These are phyloP conservation scores for Aspergillus cristatus DNA, from an alignment of 495 filamentous ascomycete genomes.

Conservation along the genomic window DNA sequence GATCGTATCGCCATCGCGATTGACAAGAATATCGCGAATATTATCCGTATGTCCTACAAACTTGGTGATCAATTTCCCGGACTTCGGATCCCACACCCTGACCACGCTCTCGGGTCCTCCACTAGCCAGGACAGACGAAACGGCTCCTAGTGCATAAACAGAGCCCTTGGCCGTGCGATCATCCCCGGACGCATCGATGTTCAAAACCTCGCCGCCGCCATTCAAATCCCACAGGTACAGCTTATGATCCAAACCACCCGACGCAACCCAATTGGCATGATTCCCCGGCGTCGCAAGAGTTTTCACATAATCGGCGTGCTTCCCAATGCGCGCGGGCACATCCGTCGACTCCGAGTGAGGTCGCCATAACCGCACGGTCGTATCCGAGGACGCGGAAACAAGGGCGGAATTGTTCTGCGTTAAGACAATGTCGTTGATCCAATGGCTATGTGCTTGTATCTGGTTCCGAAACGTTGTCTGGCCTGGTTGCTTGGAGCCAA, in stretches of 20 bases:
- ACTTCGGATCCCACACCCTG: conserved; percentile 82
- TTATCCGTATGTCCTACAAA: conserved; percentile 98
- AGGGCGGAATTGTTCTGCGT: conserved; percentile 73
- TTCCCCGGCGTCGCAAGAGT: conserved; percentile 69
- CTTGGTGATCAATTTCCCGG: conserved; percentile 86
- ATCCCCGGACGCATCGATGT: conserved; percentile 73
- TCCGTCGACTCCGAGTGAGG: conserved; percentile 62
- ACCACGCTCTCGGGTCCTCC: conserved; percentile 93
- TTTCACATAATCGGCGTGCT: conserved; percentile 95
- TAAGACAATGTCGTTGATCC: conserved; percentile 95
- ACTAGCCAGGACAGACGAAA: conserved; percentile 70
- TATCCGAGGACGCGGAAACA: conserved; percentile 90
- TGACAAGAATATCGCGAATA: conserved; percentile 82
- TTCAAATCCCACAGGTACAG: conserved; percentile 89
- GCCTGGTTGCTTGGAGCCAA: conserved; percentile 20
- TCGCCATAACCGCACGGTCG: conserved; percentile 90
- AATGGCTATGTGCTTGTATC: conserved; percentile 96
- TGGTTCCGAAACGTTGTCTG: conserved; percentile 71
- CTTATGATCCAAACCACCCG: conserved; percentile 89
- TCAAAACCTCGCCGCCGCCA: conserved; percentile 71
- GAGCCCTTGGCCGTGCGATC: conserved; percentile 85
- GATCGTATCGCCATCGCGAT: conserved; percentile 77
- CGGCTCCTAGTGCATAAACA: conserved; percentile 78
- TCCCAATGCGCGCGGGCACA: conserved; percentile 73
- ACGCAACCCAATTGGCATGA: conserved; percentile 81